phyloP scores from a whole-genome alignment of 768 basidiomycete genomes.

The Boletus tylopilopsis region DNA sequence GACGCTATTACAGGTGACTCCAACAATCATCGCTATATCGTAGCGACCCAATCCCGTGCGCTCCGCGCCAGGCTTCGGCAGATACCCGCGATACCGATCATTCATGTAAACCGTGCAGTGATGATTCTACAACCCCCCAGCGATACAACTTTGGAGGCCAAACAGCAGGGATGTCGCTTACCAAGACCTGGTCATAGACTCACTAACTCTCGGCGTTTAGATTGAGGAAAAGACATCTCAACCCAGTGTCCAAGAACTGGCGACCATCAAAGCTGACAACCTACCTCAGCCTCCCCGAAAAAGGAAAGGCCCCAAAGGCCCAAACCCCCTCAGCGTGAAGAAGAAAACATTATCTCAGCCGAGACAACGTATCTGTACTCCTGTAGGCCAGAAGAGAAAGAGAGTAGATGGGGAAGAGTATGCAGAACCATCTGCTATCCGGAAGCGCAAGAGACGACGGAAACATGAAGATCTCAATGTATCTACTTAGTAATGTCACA shows the following conservation, averaged over 20 bases:
- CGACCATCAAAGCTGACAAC: constrained; percentile 36
- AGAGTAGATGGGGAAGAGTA: background rate
- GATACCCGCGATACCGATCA: constrained; percentile 82
- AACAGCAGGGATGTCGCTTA: constrained; percentile 48
- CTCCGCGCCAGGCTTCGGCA: constrained; percentile 66
- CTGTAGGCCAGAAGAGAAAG: constrained; percentile 21
- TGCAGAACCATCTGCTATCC: background rate
- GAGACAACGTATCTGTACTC: background rate
- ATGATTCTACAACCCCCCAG: constrained; percentile 92
- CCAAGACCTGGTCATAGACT: background rate
- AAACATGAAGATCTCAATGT: constrained; percentile 3
- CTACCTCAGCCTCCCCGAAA: constrained; percentile 45
- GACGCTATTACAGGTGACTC: constrained; percentile 49
- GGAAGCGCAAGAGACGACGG: constrained; percentile 25
- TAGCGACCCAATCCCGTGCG: constrained; percentile 77
- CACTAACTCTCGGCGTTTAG: constrained; percentile 33
- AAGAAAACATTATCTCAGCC: constrained; percentile 56
- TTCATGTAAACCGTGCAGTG: constrained; percentile 90
- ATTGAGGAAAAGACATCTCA: constrained; percentile 60
- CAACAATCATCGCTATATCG: constrained; percentile 91
- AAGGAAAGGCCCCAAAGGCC: constrained; percentile 72
- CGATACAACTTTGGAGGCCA: constrained; percentile 66
- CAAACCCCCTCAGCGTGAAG: constrained; percentile 91
- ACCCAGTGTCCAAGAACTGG: constrained; percentile 46
- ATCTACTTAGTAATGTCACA: background rate